Evolutionary conservation across 2,329 filamentous ascomycete genomes (phyloP).

Genomic region (Coniochaeta hoffmannii): DNA sequence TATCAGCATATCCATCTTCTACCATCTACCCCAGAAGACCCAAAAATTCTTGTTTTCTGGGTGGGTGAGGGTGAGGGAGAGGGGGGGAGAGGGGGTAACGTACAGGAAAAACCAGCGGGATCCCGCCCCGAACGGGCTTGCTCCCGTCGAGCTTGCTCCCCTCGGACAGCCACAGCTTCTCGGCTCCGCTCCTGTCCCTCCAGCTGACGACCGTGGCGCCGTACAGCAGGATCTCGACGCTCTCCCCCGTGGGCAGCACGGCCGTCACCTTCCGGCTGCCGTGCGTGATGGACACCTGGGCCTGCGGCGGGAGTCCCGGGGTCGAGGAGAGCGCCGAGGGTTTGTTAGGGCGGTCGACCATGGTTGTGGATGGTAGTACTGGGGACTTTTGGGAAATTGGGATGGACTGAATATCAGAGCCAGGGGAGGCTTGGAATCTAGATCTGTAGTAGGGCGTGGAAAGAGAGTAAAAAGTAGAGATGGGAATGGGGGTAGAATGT

Average conservation of each 20-base stretch:
- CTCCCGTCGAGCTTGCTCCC: slow-evolving; percentile 74
- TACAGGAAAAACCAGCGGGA: slow-evolving; percentile 91
- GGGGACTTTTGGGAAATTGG: neutral
- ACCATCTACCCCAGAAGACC: neutral
- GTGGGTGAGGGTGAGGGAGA: slow-evolving; percentile 16
- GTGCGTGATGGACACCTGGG: slow-evolving; percentile 68
- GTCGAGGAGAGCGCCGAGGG: slow-evolving; percentile 69
- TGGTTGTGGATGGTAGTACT: slow-evolving; percentile 34
- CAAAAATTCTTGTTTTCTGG: too few species aligned
- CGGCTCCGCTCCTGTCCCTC: slow-evolving; percentile 71
- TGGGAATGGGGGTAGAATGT: neutral
- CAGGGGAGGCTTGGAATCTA: neutral
- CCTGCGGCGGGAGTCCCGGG: slow-evolving; percentile 64
- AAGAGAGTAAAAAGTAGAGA: neutral
- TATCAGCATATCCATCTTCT: neutral
- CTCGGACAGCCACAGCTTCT: slow-evolving; percentile 83
- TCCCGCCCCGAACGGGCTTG: slow-evolving; percentile 85
- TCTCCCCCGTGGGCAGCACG: slow-evolving; percentile 77
- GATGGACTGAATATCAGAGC: too few species aligned
- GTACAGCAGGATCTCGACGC: slow-evolving; percentile 76
- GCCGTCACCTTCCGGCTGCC: slow-evolving; percentile 70
- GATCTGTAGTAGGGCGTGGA: neutral
- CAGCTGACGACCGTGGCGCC: slow-evolving; percentile 91
- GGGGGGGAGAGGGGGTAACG: slow-evolving; percentile 20
- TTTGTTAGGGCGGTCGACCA: slow-evolving; percentile 83